Evolutionary conservation across 2,329 filamentous ascomycete genomes (phyloP).

Genomic region (Coniosporium tulheliwenetii): DNA sequence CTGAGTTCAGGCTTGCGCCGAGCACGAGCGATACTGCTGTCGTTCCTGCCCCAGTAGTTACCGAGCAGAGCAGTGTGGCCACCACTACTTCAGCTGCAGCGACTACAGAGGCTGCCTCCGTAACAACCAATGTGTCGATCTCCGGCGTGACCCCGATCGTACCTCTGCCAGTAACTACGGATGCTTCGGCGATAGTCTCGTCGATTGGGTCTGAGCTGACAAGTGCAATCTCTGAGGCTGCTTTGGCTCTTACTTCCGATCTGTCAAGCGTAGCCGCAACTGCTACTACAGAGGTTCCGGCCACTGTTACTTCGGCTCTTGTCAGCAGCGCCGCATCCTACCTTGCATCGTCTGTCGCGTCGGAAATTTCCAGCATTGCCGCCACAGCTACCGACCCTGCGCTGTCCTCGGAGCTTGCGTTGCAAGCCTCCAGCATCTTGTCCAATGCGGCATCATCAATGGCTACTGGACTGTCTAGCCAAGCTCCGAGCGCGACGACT

Average conservation of each 20-base stretch:
- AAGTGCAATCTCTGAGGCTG: constrained; percentile 10
- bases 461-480: constrained; percentile 7
- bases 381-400: constrained; percentile 12
- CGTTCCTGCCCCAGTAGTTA: too few relatives aligned
- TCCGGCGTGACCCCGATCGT: too few relatives aligned
- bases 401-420: constrained; percentile 11
- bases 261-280: constrained; percentile 13
- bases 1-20: too few relatives aligned
- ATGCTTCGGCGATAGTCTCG: background rate
- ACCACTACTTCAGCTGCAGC: too few relatives aligned
- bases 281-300: constrained; percentile 4
- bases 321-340: too few relatives aligned
- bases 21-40: too few relatives aligned
- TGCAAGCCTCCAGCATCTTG: constrained; percentile 13
- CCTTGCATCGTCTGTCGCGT: background rate
- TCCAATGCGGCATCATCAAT: constrained; percentile 13
- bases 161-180: background rate
- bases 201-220: constrained; percentile 1
- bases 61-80: too few relatives aligned
- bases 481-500: background rate
- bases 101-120: too few relatives aligned
- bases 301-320: background rate
- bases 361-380: constrained; percentile 6
- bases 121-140: too few relatives aligned
- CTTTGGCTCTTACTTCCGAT: constrained; percentile 12